Conservation (phyloP, 495 filamentous ascomycete genomes). For the Neurospora discreta region DNA sequence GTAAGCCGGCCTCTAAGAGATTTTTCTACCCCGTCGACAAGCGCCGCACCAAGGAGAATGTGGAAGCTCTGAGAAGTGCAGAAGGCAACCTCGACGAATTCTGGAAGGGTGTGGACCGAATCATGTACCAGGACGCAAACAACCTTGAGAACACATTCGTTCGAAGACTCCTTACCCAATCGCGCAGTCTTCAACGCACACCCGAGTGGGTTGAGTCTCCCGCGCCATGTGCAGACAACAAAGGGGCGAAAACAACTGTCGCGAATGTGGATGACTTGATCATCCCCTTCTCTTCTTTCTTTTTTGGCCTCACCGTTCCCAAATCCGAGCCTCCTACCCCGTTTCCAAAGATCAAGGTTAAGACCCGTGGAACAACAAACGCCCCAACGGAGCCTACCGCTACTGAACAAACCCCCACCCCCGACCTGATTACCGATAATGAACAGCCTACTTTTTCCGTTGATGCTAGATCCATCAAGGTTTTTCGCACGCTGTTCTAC, state of each 20-base stretch:
- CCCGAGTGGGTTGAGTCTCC: slow-evolving; percentile 36
- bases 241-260: background rate
- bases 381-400: background rate
- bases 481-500: slow-evolving; percentile 17
- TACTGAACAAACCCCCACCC: background rate
- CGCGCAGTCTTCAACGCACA: slow-evolving; percentile 33
- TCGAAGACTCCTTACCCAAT: slow-evolving; percentile 17
- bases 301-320: background rate
- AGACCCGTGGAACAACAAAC: slow-evolving; percentile 27
- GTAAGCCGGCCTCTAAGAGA: slow-evolving; percentile 16
- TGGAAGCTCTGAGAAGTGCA: slow-evolving; percentile 22
- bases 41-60: slow-evolving; percentile 32
- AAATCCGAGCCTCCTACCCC: background rate
- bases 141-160: slow-evolving; percentile 11
- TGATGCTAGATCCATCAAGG: slow-evolving; percentile 25
- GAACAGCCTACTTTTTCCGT: slow-evolving; percentile 27
- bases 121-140: background rate
- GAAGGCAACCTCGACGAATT: slow-evolving; percentile 40
- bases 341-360: slow-evolving; percentile 23
- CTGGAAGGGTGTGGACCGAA: slow-evolving; percentile 24
- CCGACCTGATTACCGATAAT: background rate
- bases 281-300: slow-evolving; percentile 10
- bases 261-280: slow-evolving; percentile 6
- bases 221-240: background rate
- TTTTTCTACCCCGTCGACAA: slow-evolving; percentile 43